Percentiles rank a stretch among this genome's conserved stretches.
phyloP scores from a whole-genome alignment of 2,329 filamentous ascomycete genomes.

The Xylariaceae sp. region DNA sequence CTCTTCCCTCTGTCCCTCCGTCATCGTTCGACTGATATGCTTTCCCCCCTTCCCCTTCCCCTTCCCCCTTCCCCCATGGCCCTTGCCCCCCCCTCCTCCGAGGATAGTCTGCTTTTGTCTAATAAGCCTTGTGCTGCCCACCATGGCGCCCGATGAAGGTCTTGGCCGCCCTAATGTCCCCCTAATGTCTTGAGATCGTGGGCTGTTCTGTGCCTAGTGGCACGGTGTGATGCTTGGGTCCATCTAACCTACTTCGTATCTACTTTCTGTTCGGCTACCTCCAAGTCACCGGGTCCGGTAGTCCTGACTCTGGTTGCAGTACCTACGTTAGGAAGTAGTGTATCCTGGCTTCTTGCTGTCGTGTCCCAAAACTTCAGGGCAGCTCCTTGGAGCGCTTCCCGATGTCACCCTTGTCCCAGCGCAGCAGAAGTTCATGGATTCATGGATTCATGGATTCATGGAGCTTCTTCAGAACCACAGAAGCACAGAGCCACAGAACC shows the following conservation, averaged over 20 bases:
- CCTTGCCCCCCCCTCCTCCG: conserved; percentile 10
- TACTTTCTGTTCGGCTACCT: conserved; percentile 12
- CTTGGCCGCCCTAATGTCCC: conserved; percentile 16
- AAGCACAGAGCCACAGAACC: too few relatives aligned
- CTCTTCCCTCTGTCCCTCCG: too few relatives aligned
- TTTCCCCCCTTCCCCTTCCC: conserved; percentile 6
- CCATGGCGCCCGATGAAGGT: conserved; percentile 17
- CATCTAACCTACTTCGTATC: conserved; percentile 5
- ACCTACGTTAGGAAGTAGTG: background rate
- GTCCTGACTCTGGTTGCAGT: background rate
- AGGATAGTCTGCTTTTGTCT: conserved; percentile 22
- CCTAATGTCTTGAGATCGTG: conserved; percentile 21
- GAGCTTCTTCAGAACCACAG: too few relatives aligned
- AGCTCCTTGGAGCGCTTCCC: conserved; percentile 21
- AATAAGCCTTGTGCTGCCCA: conserved; percentile 28
- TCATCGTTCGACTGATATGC: conserved; percentile 22
- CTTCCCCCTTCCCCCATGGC: background rate
- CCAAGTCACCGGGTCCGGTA: conserved; percentile 8
- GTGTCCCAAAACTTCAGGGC: conserved; percentile 21
- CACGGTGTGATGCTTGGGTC: conserved; percentile 18
- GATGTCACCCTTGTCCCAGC: conserved; percentile 23
- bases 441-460: too few relatives aligned
- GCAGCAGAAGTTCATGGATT: conserved; percentile 18
- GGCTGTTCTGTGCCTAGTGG: conserved; percentile 18
- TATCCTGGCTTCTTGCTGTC: conserved; percentile 19